Base-by-base conservation (phyloP, 139 green algal genomes). In the Protoeuglena noctilucae region DNA sequence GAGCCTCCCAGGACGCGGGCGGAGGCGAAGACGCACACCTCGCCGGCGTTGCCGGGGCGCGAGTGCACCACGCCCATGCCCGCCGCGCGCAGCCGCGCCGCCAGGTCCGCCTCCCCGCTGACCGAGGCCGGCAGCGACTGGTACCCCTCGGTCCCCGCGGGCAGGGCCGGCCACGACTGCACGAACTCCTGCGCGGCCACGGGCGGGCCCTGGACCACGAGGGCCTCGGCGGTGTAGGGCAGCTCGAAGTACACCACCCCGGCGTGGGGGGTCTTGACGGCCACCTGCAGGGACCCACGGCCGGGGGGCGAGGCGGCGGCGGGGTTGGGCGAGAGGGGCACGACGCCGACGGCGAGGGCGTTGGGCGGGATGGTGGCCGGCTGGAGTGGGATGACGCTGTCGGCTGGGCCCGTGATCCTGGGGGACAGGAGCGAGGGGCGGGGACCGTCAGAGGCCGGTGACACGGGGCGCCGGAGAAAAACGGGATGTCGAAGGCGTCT, bases 171-270 rank as follows among this genome's bases (percentile, higher is more conserved):
- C 9, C 12, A 43, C 34, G 7, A 19, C 12, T 43, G 34, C 7
- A 43, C 9, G 34, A 43, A 43, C 34, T 43, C 34, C 34, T 12
- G 9, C 34, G 9, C 34, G 9, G 34, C 12, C 9, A 43, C 34
- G 7, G 23, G 22, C 3, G 58, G 65, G 29, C 66, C 67, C 21
- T 65, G 64, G 1, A 19, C 27, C 21, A 73, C 57, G 24, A 89
- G 25, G 0, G 67, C 71, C 12, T 66, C 57, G 40, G 89, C 56
- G 16, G 73, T 59, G 2, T 95, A 30, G 41, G 28, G 48, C 60
- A 90, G 84, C 4, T 66, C 66, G 52, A 93, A 85, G 68, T 96
- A 96, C 40, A 87, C 67, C 57, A 96, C 88, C 12, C 81, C 82
- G 51, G 83, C 68, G 66, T 92, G 75, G 54, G 74, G 80, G 48